Base-by-base conservation (phyloP, 192 early-diverging fungal species). In the Jimgerdemannia flammicorona region DNA sequence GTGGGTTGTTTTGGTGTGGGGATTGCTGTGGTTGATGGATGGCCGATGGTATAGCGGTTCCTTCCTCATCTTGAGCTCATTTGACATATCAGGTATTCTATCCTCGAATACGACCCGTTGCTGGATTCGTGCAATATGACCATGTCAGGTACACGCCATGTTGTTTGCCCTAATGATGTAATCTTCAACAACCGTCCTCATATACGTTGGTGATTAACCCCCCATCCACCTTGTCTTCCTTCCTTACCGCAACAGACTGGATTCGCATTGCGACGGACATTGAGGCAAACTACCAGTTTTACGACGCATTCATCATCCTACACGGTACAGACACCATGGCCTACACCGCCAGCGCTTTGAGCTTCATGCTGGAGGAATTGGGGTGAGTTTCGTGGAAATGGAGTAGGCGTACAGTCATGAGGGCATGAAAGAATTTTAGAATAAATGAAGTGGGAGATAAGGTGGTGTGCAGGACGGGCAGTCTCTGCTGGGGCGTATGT, bases 71-170 rank as follows among this genome's bases (percentile, higher is more conserved):
- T 29, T 29, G 29, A 11, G 59, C 9, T 59, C 42, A 10, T 41
- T n/a, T 39, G 4, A 29, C 66, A 3, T 43, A 44, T 49, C 29
- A 82, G 88, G 73, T 99, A 98, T 86, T 96, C 95, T 9, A 91
- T 98, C 76, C 82, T 97, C 11, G 98, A 99, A 84, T 99, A 99
- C 74, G 93, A 94, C 8, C 96, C 96, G 4, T 82, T 99, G 66
- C 83, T 99, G 63, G 98, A 99, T 78, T 98, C 97, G 11, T 93
- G 93, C 79, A 96, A 97, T 74, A 97, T 99, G 90, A 91, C 90
- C 29, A 94, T 95, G 88, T 76, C 85, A 68, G 85, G 86, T 90
- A 81, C 59, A 20, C 44, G 63, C 41, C 39, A 71, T 40, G 20
- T 65, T 63, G 10, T 44, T 29, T 29, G 29, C 4, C 17, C 18